phyloP scores from a whole-genome alignment of 208 protist genomes.

The Naegleria fowleri region DNA sequence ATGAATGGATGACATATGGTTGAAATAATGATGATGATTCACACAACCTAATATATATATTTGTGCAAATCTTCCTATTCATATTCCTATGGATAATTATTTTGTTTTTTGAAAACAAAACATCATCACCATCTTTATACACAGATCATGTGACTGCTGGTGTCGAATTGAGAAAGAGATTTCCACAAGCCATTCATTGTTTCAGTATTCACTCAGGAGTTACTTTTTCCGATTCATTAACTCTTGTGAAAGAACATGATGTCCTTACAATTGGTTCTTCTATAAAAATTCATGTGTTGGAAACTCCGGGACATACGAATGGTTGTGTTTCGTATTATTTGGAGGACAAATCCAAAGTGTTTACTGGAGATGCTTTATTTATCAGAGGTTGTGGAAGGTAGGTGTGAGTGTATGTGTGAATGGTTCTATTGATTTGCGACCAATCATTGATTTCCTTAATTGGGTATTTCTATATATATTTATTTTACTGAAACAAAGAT shows the following conservation, averaged over 20 bases:
- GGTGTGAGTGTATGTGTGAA: background rate
- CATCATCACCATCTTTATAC: too few species aligned
- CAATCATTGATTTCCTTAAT: too few species aligned
- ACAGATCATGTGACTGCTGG: background rate
- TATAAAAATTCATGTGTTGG: background rate
- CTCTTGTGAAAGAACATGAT: background rate
- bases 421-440: too few species aligned
- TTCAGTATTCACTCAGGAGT: background rate
- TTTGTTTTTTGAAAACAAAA: too few species aligned
- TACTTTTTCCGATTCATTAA: background rate
- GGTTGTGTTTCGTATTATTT: background rate
- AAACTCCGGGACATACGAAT: slow-evolving; percentile 12
- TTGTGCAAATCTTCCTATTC: too few species aligned
- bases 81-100: too few species aligned
- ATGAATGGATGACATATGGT: too few species aligned
- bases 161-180: background rate
- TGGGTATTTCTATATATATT: too few species aligned
- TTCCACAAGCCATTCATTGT: background rate
- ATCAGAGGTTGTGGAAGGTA: slow-evolving; percentile 3
- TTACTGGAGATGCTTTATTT: background rate
- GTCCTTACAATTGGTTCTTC: background rate
- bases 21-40: too few species aligned
- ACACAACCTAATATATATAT: too few species aligned
- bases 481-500: too few species aligned
- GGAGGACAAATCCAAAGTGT: background rate